Base-by-base conservation (phyloP, 257 asterid species). In the Gynochthodes officinalis region DNA sequence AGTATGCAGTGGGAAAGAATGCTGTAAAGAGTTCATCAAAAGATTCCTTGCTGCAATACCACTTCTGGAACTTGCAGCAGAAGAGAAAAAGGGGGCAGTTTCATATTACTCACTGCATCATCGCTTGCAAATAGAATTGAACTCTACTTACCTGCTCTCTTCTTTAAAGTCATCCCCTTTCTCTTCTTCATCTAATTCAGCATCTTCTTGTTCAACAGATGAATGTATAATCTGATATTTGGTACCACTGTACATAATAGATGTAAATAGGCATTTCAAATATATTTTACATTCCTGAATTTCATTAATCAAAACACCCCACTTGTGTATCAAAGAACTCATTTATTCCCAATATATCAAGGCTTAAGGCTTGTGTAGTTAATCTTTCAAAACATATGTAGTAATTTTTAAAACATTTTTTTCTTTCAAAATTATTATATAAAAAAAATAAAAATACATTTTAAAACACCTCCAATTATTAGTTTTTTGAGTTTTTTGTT, bases 41-140 rank as follows among this genome's bases (percentile, higher is more conserved):
- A 82, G 95, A 76, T 90, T 90, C 70, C 82, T 88, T 4, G 93
- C 89, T 0, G 90, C 91, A 11, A 85, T 88, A 81, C 88, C 90
- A 40, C 71, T 88, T 46, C 76, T 69, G 66, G 97, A 90, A 74
- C 86, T 83, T 8, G 85, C 84, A 73, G 89, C 83, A 43, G 90
- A 84, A 46, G 95, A 90, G 87, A 74, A 78, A 52, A 83, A 83
- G 75, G 78, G 76, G 50, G 58, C 74, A 9, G 86, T 85, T 76
- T 85, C 91, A 28, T 84, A 82, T 76, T 82, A 76, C 54, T 80
- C 86, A 8, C 81, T 88, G 67, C 92, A 86, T 72, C 89, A 81
- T 7, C 74, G 88, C 42, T 74, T 90, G 85, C 95, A 90, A 81
- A 90, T 90, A 73, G 96, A 90, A 81, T 86, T 90, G 77, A 90